Conservation (phyloP, 192 early-diverging fungal species). For the Mortierella antarctica region DNA sequence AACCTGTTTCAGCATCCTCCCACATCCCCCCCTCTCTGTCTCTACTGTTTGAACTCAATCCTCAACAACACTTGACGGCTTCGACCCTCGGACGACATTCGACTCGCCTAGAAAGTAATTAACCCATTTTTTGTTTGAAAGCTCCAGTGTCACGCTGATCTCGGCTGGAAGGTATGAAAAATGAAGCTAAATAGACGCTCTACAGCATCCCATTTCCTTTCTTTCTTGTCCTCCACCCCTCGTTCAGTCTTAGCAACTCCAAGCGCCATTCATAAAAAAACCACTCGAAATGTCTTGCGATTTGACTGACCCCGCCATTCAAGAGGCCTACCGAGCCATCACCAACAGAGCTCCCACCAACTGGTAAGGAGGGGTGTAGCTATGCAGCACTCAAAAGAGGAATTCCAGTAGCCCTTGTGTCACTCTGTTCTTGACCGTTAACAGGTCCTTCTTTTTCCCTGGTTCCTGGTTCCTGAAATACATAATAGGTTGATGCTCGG, state of each 20-base stretch:
- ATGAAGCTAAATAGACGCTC: neutral
- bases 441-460: neutral
- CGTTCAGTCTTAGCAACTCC: neutral
- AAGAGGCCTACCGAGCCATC: slow-evolving; percentile 64
- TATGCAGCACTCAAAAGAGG: neutral
- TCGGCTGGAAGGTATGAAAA: neutral
- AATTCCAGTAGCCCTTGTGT: neutral
- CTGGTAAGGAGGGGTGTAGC: slow-evolving; percentile 56
- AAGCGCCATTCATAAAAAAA: neutral
- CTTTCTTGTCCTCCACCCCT: neutral
- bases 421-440: neutral
- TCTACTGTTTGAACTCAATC: neutral
- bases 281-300: slow-evolving; percentile 66
- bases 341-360: slow-evolving; percentile 60
- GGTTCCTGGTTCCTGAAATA: neutral
- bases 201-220: neutral
- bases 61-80: neutral
- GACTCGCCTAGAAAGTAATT: no score
- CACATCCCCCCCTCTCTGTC: neutral
- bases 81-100: slow-evolving; percentile 1
- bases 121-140: no score
- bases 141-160: no score
- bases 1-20: slow-evolving; percentile 1
- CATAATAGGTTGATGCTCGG: slow-evolving; percentile 68
- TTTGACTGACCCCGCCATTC: slow-evolving; percentile 66